Percentiles rank a stretch among this genome's conserved stretches.
Evolutionary conservation across 768 basidiomycete genomes (phyloP).

Genomic region (Tylopilus sp.): DNA sequence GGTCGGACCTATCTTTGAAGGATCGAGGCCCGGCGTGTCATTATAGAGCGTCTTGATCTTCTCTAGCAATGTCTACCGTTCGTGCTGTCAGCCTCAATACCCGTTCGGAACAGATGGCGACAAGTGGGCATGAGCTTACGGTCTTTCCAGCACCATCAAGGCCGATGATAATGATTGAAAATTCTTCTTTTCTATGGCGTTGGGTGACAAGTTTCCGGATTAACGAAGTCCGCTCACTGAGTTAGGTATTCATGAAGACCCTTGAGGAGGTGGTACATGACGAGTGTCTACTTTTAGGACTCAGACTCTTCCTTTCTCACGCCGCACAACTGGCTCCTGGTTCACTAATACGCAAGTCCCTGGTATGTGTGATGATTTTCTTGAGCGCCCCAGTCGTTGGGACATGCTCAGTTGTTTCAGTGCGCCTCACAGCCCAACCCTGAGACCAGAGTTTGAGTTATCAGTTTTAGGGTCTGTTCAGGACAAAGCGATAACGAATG

Average conservation of each 20-base stretch:
- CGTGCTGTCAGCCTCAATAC: background rate
- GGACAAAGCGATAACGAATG: too few relatives aligned
- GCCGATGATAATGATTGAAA: conserved; percentile 92
- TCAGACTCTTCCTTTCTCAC: too few relatives aligned
- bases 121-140: conserved; percentile 35
- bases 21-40: conserved; percentile 78
- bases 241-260: conserved; percentile 90
- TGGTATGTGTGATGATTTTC: too few relatives aligned
- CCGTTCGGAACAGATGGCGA: too few relatives aligned
- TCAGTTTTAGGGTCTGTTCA: too few relatives aligned
- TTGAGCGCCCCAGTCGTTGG: too few relatives aligned
- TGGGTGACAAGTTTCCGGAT: conserved; percentile 2
- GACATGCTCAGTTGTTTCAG: too few relatives aligned
- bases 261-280: conserved; percentile 92
- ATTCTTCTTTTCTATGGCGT: conserved; percentile 73
- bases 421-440: too few relatives aligned
- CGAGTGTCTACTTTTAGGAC: background rate
- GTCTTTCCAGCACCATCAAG: conserved; percentile 93
- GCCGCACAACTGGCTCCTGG: too few relatives aligned
- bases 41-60: conserved; percentile 93
- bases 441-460: too few relatives aligned
- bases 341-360: too few relatives aligned
- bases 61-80: conserved; percentile 74
- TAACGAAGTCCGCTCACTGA: conserved; percentile 40
- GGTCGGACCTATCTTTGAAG: conserved; percentile 93